A percentile compares a stretch with the other conserved stretches of the same genome.
Conservation (phyloP, 805 yeast species). For the Saturnispora quitensis region DNA sequence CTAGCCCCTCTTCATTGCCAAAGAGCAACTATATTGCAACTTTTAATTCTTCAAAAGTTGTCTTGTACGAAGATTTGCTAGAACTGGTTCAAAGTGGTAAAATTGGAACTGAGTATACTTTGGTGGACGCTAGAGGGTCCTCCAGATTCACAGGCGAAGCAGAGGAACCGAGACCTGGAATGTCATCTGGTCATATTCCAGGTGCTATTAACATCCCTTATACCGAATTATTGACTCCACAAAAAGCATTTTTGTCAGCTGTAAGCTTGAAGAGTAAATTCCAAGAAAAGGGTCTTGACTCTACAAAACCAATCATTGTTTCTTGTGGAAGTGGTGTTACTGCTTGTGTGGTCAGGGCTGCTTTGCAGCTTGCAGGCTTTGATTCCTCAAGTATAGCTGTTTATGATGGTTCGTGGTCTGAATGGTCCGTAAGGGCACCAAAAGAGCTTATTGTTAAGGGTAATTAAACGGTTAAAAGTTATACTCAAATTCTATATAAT, state of each 20-base stretch:
- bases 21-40: constrained; percentile 28
- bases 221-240: constrained; percentile 43
- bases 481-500: constrained; percentile 9
- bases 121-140: constrained; percentile 75
- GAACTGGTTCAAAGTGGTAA: constrained; percentile 44
- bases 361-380: constrained; percentile 48
- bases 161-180: constrained; percentile 85
- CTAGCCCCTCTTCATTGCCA: constrained; percentile 18
- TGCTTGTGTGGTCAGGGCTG: constrained; percentile 78
- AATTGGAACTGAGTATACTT: constrained; percentile 36
- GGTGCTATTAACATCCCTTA: constrained; percentile 75
- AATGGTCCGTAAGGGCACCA: constrained; percentile 75
- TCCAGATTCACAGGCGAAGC: constrained; percentile 70
- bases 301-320: constrained; percentile 60
- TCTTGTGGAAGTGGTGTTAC: constrained; percentile 98
- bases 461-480: constrained; percentile 7
- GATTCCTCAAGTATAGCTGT: constrained; percentile 40
- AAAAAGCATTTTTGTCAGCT: constrained; percentile 38
- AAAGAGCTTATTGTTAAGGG: constrained; percentile 41
- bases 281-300: constrained; percentile 30
- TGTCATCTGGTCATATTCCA: constrained; percentile 85
- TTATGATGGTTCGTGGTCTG: constrained; percentile 88
- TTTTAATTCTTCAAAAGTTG: constrained; percentile 41
- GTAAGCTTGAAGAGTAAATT: constrained; percentile 41
- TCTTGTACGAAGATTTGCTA: constrained; percentile 57